Percentiles rank a stretch among this genome's conserved stretches.
phyloP scores from a whole-genome alignment of 257 asterid species.

The Solanum bulbocastanum region DNA sequence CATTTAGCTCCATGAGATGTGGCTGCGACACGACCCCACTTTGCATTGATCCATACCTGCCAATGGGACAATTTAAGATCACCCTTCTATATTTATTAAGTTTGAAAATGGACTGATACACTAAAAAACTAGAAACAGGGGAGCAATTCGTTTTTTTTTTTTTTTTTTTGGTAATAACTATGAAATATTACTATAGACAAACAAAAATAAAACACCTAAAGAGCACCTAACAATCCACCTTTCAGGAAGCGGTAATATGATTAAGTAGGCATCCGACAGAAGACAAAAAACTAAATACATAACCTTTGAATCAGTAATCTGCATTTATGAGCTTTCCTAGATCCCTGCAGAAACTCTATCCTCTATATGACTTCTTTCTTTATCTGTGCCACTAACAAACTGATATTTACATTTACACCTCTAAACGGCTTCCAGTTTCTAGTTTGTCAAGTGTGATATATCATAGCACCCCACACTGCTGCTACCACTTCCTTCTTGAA shows the following conservation, averaged over 20 bases:
- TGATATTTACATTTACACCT: background rate
- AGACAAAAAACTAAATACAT: background rate
- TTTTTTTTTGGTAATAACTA: background rate
- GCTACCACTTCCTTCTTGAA: background rate
- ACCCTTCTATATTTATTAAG: background rate
- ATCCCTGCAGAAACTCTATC: background rate
- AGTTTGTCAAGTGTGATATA: background rate
- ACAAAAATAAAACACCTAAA: background rate
- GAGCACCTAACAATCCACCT: background rate
- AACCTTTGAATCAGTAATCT: background rate
- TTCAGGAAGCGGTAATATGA: background rate
- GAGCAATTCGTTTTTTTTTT: background rate
- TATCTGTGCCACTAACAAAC: background rate
- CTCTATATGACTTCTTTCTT: background rate
- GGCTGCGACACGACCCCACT: background rate
- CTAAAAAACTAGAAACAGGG: background rate
- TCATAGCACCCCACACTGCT: background rate
- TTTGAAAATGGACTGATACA: background rate
- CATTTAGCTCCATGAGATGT: slow-evolving; percentile 15
- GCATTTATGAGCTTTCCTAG: background rate
- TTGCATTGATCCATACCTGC: slow-evolving; percentile 21
- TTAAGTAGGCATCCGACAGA: background rate
- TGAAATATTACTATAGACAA: background rate
- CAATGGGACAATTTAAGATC: background rate
- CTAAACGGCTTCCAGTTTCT: background rate